Conservation (phyloP, 257 asterid species). For the Perilla frutescens region DNA sequence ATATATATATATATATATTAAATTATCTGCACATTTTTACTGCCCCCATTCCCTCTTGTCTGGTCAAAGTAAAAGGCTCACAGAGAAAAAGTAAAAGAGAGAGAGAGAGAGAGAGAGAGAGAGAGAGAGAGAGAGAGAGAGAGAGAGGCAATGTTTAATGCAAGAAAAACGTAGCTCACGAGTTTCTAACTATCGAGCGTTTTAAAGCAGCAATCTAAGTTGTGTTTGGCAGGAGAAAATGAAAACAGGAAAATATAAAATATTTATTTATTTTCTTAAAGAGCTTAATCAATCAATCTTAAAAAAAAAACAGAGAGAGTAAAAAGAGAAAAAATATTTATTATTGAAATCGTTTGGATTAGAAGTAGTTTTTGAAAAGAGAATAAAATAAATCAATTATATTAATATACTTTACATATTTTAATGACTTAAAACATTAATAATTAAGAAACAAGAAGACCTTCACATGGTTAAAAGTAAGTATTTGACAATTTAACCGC, state of each 20-base stretch:
- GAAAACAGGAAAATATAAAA: neutral
- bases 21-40: conserved; percentile 31
- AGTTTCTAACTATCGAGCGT: conserved; percentile 6
- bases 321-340: no score
- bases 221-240: neutral
- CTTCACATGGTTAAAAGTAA: neutral
- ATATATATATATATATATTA: neutral
- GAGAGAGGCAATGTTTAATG: neutral
- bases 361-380: neutral
- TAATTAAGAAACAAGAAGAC: neutral
- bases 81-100: neutral
- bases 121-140: neutral
- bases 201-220: neutral
- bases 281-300: neutral
- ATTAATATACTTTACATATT: no score
- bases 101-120: neutral
- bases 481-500: neutral
- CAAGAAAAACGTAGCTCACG: conserved; percentile 33
- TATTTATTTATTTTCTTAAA: neutral
- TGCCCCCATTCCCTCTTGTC: conserved; percentile 45
- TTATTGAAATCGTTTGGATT: neutral
- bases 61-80: conserved; percentile 45
- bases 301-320: neutral
- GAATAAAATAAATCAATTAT: neutral
- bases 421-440: no score